Evolutionary conservation across 306 rosid genomes (phyloP).

Genomic region (Cajanus cajan): DNA sequence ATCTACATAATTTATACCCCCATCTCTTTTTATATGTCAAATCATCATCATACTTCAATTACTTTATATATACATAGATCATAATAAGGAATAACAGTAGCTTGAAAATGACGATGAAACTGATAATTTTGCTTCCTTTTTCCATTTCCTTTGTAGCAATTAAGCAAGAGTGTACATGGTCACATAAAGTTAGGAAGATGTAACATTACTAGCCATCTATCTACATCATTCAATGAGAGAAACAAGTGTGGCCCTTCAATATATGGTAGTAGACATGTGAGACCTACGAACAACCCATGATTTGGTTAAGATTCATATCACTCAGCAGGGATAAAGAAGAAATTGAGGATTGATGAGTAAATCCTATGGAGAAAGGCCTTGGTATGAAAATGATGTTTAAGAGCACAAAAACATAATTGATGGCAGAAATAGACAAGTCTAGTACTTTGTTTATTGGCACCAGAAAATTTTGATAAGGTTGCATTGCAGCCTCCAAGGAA

Average conservation of each 20-base stretch:
- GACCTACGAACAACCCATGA: conserved; percentile 30
- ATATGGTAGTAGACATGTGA: conserved; percentile 51
- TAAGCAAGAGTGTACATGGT: conserved; percentile 10
- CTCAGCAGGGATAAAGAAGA: conserved; percentile 12
- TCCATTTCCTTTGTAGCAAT: conserved; percentile 5
- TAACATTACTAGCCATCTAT: conserved; percentile 24
- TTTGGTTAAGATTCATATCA: conserved; percentile 47
- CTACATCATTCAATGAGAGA: conserved; percentile 30
- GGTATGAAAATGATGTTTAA: conserved; percentile 57
- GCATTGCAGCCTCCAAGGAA: conserved; percentile 20
- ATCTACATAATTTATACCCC: neutral
- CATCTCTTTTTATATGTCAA: neutral
- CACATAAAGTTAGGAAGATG: conserved; percentile 26
- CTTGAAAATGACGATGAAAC: neutral
- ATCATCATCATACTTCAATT: conserved; percentile 21
- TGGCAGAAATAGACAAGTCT: conserved; percentile 37
- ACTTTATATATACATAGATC: neutral
- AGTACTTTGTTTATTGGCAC: conserved; percentile 28
- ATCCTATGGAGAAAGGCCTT: conserved; percentile 29
- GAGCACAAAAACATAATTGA: conserved; percentile 36
- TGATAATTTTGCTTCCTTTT: neutral
- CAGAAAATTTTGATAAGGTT: conserved; percentile 40
- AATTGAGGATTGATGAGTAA: conserved; percentile 10
- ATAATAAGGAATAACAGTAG: neutral
- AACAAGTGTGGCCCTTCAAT: conserved; percentile 43